A percentile compares a stretch with the other conserved stretches of the same genome.
These are phyloP conservation scores for Apostasia shenzhenica DNA, from an alignment of 106 monocot species.

Conservation along the genomic window DNA sequence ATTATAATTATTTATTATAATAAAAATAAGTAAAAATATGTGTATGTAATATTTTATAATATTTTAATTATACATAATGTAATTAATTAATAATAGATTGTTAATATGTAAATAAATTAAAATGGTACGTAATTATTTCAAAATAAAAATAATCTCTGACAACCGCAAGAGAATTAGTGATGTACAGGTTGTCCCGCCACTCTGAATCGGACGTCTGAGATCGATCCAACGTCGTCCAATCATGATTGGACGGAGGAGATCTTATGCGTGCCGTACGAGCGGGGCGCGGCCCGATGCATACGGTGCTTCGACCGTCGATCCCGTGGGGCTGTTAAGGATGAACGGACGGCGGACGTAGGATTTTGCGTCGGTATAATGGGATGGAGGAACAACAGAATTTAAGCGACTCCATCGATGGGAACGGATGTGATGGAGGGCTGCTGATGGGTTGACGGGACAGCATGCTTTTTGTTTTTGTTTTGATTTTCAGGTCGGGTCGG, in stretches of 20 bases:
- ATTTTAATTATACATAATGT: too few species aligned
- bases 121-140: too few species aligned
- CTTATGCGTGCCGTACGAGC: slow-evolving; percentile 1
- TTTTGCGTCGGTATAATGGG: background rate
- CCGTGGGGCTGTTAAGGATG: background rate
- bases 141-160: too few species aligned
- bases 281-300: background rate
- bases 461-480: slow-evolving; percentile 8
- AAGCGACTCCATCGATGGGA: background rate
- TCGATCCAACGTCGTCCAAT: background rate
- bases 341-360: background rate
- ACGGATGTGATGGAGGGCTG: slow-evolving; percentile 4
- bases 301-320: background rate
- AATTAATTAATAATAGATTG: background rate
- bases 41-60: too few species aligned
- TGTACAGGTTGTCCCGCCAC: too few species aligned
- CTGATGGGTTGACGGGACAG: slow-evolving; percentile 5
- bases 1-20: too few species aligned
- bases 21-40: too few species aligned
- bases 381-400: background rate
- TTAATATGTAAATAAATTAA: too few species aligned
- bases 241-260: slow-evolving; percentile 7
- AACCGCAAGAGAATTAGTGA: background rate
- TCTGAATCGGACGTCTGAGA: too few species aligned
- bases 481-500: background rate